Conservation (phyloP, 192 early-diverging fungal genomes). For the Umbelopsis ramanniana region DNA sequence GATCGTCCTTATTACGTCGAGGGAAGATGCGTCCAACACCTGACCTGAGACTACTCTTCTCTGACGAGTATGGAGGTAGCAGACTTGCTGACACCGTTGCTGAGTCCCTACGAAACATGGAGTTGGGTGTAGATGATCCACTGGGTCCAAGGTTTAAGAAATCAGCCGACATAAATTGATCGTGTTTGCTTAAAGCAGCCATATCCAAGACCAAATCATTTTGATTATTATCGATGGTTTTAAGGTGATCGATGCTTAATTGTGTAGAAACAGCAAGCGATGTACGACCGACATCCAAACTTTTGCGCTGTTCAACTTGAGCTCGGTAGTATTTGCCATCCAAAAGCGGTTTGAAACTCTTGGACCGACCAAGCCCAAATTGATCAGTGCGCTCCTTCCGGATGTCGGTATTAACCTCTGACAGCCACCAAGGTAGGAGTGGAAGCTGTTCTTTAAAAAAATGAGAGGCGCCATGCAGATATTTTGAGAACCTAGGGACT, state of each 20-base stretch:
- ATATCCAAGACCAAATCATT: constrained; percentile 7
- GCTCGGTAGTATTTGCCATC: constrained; percentile 43
- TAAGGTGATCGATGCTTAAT: background rate
- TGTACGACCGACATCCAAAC: constrained; percentile 22
- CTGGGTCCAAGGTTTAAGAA: constrained; percentile 13
- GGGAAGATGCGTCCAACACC: background rate
- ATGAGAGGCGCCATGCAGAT: constrained; percentile 48
- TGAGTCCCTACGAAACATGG: constrained; percentile 10
- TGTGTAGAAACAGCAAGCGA: background rate
- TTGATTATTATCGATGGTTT: background rate
- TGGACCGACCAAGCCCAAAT: constrained; percentile 55
- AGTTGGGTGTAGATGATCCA: constrained; percentile 3
- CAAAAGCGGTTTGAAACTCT: constrained; percentile 42
- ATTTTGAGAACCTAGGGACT: constrained; percentile 54
- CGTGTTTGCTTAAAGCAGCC: background rate
- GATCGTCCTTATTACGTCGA: constrained; percentile 1
- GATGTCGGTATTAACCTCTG: constrained; percentile 60
- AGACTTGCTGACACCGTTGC: background rate
- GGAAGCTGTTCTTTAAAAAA: constrained; percentile 47
- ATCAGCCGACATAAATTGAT: constrained; percentile 1
- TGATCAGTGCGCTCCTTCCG: constrained; percentile 70
- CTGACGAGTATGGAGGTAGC: constrained; percentile 10
- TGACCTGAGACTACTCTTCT: constrained; percentile 10
- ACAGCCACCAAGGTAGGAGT: constrained; percentile 54
- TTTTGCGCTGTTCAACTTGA: constrained; percentile 39